Base-by-base conservation (phyloP, 306 rosid genomes). In the Vigna radiata region DNA sequence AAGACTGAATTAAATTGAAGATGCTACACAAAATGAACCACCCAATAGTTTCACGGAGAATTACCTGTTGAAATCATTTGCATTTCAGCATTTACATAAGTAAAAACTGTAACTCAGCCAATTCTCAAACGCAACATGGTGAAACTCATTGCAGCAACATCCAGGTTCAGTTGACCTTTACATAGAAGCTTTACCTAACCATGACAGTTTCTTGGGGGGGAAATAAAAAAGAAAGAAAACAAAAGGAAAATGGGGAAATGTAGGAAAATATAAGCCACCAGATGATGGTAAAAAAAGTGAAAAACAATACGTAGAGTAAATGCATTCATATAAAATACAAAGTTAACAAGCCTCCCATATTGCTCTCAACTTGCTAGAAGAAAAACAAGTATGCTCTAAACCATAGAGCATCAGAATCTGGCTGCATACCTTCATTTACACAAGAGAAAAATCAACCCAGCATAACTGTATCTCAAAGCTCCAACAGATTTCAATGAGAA, bases 401-500 rank as follows among this genome's bases (percentile, higher is more conserved):
- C 79, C 75, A 73, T 56, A 74, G 83, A 90, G 87, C 81, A 84
- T 76, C 86, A 80, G 76, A 87, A 81, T 88, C 90, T 79, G 72
- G 80, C 87, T 12, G 88, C 93, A 89, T 96, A 91, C 99, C 99
- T 95, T 93, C 72, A 70, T 68, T 85, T 81, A 85, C 76, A 86
- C 63, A 88, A 85, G 90, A 81, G 87, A 88, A 90, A 36, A 90
- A 86, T 86, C 92, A 88, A 91, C 86, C 87, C 89, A 59, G 90
- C 88, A 72, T 89, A 86, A 87, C 74, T 75, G 87, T 83, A 86
- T 82, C 88, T 90, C 94, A 86, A 82, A 86, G 96, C 96, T 95
- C 96, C 92, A 88, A 89, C 39, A 69, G 89, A 83, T 74, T 82
- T 88, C 92, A 90, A 88, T 85, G 85, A 50, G 88, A 68, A 84